Evolutionary conservation across 2,329 filamentous ascomycete species (phyloP), one percentile per base, ranked within the genome.

Genomic region (Knufia petricola): DNA sequence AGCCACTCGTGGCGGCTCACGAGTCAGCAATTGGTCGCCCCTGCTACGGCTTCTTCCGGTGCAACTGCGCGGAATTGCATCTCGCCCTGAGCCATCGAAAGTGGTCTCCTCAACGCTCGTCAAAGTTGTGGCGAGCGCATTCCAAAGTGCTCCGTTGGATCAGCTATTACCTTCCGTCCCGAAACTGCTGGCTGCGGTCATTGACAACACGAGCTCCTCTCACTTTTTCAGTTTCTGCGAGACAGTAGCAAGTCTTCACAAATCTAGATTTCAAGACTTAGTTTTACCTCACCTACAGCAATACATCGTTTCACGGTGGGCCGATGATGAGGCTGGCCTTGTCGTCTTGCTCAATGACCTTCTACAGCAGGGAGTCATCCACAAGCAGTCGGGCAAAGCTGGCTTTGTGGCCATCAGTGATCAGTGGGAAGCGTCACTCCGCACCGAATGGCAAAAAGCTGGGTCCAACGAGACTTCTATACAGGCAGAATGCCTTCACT

Each of bases 181-280:
- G 13, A 66, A 78, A 2, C 73, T 94, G 39, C 77, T 79, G 61
- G 78, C 82, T 28, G 69, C 71, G 2, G 68, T 94, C 41, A 80
- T 78, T 2, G 76, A 76, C 45, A 79, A 84, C 38, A 74, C 75
- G 1, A 75, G 89, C 59, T 78, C 82, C 59, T 67, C 67, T 45
- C 83, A 82, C 70, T 96, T 95, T 63, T 75, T 96, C 37, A 76
- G 81, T 0, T 95, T 96, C 64, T 95, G 87, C 65, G 82, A 83
- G 12, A 82, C 86, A 46, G 82, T 92, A 57, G 82, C 86, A 0
- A 77, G 87, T 47, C 71, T 94, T 30, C 82, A 88, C 39, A 63
- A 75, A 1, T 77, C 82, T 46, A 77, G 85, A 32, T 98, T 96
- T 61, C 77, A 81, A 47, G 82, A 79, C 54, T 71, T 95, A n/a